Base-by-base conservation (phyloP, 129 eudicot genomes). In the Oenanthe sinensis region DNA sequence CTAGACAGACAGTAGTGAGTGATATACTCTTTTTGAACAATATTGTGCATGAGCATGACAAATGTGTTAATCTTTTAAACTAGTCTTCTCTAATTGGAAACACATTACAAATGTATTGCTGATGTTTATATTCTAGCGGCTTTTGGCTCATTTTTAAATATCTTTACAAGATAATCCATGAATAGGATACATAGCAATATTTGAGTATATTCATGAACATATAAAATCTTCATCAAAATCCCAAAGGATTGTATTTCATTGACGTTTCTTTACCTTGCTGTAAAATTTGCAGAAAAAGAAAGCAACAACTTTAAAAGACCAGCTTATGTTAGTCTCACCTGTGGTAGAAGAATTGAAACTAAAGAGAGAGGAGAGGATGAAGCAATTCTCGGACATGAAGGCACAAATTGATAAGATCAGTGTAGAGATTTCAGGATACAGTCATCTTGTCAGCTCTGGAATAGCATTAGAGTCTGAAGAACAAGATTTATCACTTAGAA, bases 401-500 rank as follows among this genome's bases (percentile, higher is more conserved):
- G 75, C 83, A 60, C 96, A 93, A 82, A 88, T 93, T 24, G 96
- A 87, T 75, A 89, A 90, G 82, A 86, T 90, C 26, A 87, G 76
- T 19, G 77, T 81, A 58, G 98, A 93, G 87, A 87, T 93, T 78
- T 89, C 86, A 7, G 98, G 93, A 71, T 88, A 81, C 75, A 84
- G 88, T 76, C 85, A 84, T 78, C 71, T 82, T 78, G 79, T 78
- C 33, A 84, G 85, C 78, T 71, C 83, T 10, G 43, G 78, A 49
- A 79, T 77, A 79, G 63, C 89, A 40, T 48, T 88, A 76, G 85
- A 78, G 79, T 71, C 86, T 36, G 96, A 84, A 63, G 96, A 93
- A 52, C 89, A 90, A 76, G 96, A 90, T 79, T 84, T 93, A 20
- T 93, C 98, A 9, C 83, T 88, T 3, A 87, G 98, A 82, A 90